phyloP scores from a whole-genome alignment of 1,284 basidiomycete species.

The Trametes versicolor region DNA sequence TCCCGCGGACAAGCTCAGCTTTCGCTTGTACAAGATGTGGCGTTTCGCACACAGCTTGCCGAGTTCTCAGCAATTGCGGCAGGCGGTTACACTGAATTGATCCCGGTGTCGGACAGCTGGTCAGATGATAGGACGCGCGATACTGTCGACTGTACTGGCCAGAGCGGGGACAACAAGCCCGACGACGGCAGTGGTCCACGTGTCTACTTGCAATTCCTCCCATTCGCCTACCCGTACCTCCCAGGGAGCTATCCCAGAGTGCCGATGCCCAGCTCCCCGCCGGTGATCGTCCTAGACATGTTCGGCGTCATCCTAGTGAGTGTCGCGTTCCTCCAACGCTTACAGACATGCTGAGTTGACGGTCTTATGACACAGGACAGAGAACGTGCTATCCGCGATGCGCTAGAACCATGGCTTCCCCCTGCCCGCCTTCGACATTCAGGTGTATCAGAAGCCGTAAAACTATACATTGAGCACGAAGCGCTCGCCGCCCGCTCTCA shows the following conservation, averaged over 20 bases:
- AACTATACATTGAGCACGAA: constrained; percentile 3
- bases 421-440: not conserved
- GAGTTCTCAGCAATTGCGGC: too few relatives aligned
- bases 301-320: not conserved
- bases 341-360: not conserved
- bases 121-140: too few relatives aligned
- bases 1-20: not conserved
- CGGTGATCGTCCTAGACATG: not conserved
- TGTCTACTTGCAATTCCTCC: not conserved
- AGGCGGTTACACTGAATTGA: too few relatives aligned
- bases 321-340: not conserved
- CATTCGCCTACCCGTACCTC: not conserved
- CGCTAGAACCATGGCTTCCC: not conserved
- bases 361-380: not conserved
- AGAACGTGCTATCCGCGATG: not conserved
- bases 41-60: not conserved
- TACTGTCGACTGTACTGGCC: too few relatives aligned
- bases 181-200: too few relatives aligned
- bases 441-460: not conserved
- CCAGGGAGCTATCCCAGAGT: not conserved
- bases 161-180: too few relatives aligned
- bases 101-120: too few relatives aligned
- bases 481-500: not conserved
- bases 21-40: not conserved
- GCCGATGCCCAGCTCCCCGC: not conserved